Evolutionary conservation across 140 eudicot genomes (phyloP).

Genomic region (Cichorium intybus): DNA sequence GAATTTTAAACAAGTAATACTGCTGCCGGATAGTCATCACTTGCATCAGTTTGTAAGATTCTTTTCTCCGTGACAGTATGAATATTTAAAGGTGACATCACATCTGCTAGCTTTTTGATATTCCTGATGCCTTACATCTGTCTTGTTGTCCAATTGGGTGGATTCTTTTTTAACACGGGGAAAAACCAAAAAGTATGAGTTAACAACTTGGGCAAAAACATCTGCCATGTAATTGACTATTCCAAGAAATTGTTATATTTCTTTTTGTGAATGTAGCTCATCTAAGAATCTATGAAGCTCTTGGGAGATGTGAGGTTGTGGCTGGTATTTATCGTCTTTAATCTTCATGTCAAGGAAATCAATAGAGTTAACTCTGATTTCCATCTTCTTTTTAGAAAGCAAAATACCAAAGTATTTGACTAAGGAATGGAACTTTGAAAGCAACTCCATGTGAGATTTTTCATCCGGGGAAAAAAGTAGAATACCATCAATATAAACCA

Average conservation of each 20-base stretch:
- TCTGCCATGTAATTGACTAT: not conserved
- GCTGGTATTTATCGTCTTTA: too few relatives aligned
- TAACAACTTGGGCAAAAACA: not conserved
- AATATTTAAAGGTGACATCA: too few relatives aligned
- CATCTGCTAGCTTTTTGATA: not conserved
- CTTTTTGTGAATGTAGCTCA: not conserved
- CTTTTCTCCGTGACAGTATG: too few relatives aligned
- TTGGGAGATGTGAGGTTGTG: too few relatives aligned
- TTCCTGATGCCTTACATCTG: not conserved
- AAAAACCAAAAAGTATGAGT: not conserved
- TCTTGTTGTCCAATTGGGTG: too few relatives aligned
- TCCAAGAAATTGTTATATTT: not conserved
- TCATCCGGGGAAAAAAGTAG: not conserved
- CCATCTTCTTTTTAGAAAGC: not conserved
- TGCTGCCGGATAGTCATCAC: too few relatives aligned
- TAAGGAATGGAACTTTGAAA: not conserved
- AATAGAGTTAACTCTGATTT: too few relatives aligned
- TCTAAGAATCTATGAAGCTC: not conserved
- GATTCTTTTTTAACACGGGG: not conserved
- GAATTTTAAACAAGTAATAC: too few relatives aligned
- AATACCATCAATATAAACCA: not conserved
- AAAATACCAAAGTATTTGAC: not conserved
- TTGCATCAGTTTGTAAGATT: too few relatives aligned
- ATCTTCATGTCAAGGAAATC: too few relatives aligned
- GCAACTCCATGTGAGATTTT: not conserved